Evolutionary conservation across 768 basidiomycete genomes (phyloP), one percentile per base, ranked within the genome.

Genomic region (Trametes villosa): DNA sequence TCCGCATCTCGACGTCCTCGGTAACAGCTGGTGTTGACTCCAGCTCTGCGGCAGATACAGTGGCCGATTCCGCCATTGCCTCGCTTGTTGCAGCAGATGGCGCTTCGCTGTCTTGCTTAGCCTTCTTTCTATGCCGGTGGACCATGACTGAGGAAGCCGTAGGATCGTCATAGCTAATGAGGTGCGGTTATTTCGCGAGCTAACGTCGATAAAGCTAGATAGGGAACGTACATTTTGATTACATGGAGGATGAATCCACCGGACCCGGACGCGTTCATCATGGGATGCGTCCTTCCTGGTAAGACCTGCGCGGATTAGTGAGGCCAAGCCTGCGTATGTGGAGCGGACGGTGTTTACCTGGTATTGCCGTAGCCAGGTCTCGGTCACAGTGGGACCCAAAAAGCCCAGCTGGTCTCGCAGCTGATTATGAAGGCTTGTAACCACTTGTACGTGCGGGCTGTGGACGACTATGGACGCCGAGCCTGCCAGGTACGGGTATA

Each of bases 261-360:
- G 1, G 89, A 87, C 12, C 92, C 93, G 22, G 92, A 89, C 59
- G 87, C 91, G 57, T 81, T 88, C 97, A 99, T 98, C 64, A 84
- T 86, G 4, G 97, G 97, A 77, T 99, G 97, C 40, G 93, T 96
- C 34, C 97, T 83, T 24, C 97, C 96, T 24, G 97, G 97, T n/a
- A 99, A 80, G 17, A 95, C 88, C 77, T 84, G 57, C 9, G 40
- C 22, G 56, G 9, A 20, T n/a, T 46, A n/a, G 61, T 40, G n/a
- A 38, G 20, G 50, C 29, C 22, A 40, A 20, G 3, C 34, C 26
- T 15, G 3, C 9, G 38, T 12, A 17, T 36, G 26, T 2, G 15
- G 26, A 6, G 13, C 33, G 38, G 30, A 24, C 27, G 45, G 27
- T n/a, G 52, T 52, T n/a, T 60, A 86, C 85, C 72, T 98, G 96